These are phyloP conservation scores for Sphagnum tenellum DNA, from an alignment of 225 moss, liverwort and hornwort species.

Conservation along the genomic window DNA sequence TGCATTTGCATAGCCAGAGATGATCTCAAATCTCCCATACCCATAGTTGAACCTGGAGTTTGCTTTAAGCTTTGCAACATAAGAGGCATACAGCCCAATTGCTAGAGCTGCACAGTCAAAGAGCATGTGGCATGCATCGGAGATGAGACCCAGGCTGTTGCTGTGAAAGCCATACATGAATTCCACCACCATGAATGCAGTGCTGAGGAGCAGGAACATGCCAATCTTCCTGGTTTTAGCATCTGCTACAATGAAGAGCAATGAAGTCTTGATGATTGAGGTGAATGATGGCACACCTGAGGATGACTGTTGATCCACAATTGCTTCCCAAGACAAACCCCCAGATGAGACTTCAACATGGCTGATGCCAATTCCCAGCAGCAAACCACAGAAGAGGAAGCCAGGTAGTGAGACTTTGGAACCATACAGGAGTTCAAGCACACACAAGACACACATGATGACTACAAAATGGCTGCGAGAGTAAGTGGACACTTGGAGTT, in stretches of 20 bases:
- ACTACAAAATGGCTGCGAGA: slow-evolving; percentile 30
- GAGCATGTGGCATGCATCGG: slow-evolving; percentile 98
- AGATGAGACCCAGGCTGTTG: slow-evolving; percentile 92
- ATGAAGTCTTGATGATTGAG: slow-evolving; percentile 51
- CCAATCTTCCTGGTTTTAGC: slow-evolving; percentile 68
- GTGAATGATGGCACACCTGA: slow-evolving; percentile 31
- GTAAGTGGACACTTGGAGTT: slow-evolving; percentile 24
- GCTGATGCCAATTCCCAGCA: slow-evolving; percentile 35
- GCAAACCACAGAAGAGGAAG: slow-evolving; percentile 23
- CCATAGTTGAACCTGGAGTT: slow-evolving; percentile 77
- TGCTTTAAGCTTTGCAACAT: slow-evolving; percentile 75
- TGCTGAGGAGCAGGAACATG: slow-evolving; percentile 81
- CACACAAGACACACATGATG: slow-evolving; percentile 28
- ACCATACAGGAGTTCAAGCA: slow-evolving; percentile 32
- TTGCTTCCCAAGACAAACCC: slow-evolving; percentile 38
- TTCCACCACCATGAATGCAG: slow-evolving; percentile 89
- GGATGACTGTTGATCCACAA: slow-evolving; percentile 31
- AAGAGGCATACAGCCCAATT: slow-evolving; percentile 99
- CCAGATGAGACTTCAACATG: slow-evolving; percentile 37
- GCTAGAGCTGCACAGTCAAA: slow-evolving; percentile 93
- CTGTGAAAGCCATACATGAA: slow-evolving; percentile 91
- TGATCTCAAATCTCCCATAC: slow-evolving; percentile 85
- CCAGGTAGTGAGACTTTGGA: slow-evolving; percentile 40
- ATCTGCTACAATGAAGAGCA: slow-evolving; percentile 68
- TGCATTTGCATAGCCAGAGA: slow-evolving; percentile 83